These are phyloP conservation scores for Musa schizocarpa DNA, from an alignment of 176 grass and related monocot species.

Conservation along the genomic window DNA sequence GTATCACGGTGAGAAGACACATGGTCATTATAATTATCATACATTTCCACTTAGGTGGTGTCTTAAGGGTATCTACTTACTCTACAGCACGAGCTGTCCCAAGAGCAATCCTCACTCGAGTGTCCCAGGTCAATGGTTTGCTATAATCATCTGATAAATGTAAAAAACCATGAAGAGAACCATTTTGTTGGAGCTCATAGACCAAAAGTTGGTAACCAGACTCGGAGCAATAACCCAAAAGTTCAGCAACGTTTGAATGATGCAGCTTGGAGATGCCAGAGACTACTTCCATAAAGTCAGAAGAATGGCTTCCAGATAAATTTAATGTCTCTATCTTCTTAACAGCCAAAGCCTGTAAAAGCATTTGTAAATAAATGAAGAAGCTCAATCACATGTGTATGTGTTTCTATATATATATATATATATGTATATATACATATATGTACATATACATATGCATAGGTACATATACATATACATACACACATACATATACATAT, in stretches of 20 bases:
- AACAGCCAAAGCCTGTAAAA: slow-evolving; percentile 54
- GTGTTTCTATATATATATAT: too few species aligned
- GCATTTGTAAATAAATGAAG: slow-evolving; percentile 1
- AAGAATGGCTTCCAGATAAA: slow-evolving; percentile 49
- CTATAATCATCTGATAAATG: slow-evolving; percentile 89
- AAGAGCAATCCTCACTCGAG: slow-evolving; percentile 65
- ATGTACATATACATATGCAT: too few species aligned
- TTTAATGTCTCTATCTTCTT: slow-evolving; percentile 75
- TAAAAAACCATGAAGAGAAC: slow-evolving; percentile 71
- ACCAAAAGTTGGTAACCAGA: slow-evolving; percentile 61
- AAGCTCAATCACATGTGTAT: background rate
- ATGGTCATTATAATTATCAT: background rate
- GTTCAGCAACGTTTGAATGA: slow-evolving; percentile 54
- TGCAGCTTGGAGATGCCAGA: slow-evolving; percentile 47
- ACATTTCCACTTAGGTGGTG: background rate
- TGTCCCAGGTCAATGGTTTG: slow-evolving; percentile 80
- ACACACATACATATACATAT: too few species aligned
- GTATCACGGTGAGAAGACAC: background rate
- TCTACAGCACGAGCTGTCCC: slow-evolving; percentile 83
- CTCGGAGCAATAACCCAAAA: slow-evolving; percentile 71
- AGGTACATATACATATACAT: too few species aligned
- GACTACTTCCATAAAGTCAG: slow-evolving; percentile 61
- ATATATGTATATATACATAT: background rate
- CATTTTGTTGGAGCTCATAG: slow-evolving; percentile 63
- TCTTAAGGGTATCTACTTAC: slow-evolving; percentile 40